Evolutionary conservation across 2,329 filamentous ascomycete species (phyloP).

Genomic region (Penicillium hesseltinei): DNA sequence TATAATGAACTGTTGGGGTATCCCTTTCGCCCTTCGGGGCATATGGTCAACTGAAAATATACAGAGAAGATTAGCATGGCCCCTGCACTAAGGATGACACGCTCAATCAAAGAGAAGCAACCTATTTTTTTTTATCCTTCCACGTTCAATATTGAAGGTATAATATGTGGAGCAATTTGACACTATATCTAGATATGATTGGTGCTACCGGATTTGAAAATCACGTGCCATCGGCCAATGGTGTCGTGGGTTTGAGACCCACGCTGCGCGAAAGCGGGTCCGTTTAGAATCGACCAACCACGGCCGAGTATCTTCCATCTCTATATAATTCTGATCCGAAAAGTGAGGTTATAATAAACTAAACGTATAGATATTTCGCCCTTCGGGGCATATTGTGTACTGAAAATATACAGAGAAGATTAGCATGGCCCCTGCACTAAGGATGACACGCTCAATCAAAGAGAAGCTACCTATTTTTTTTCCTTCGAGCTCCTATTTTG

Average conservation of each 20-base stretch:
- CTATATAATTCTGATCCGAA: not conserved
- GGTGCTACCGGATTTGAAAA: too few species aligned
- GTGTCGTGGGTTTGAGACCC: too few species aligned
- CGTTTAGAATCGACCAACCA: too few species aligned
- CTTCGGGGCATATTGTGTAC: conserved; percentile 59
- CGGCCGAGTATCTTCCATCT: too few species aligned
- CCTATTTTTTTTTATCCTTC: too few species aligned
- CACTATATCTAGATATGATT: too few species aligned
- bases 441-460: conserved; percentile 89
- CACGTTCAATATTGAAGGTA: too few species aligned
- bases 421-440: conserved; percentile 85
- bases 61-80: conserved; percentile 67
- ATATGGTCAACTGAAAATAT: too few species aligned
- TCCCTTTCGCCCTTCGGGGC: too few species aligned
- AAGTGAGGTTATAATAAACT: not conserved
- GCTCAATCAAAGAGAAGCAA: conserved; percentile 44
- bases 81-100: conserved; percentile 92
- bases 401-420: conserved; percentile 73
- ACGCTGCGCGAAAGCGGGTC: too few species aligned
- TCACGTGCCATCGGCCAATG: too few species aligned
- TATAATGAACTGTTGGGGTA: not conserved
- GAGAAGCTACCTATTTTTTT: conserved; percentile 72
- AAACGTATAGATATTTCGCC: conserved; percentile 17
- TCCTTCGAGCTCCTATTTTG: conserved; percentile 19
- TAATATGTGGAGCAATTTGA: too few species aligned